A percentile compares a stretch with the other conserved stretches of the same genome.
phyloP scores from a whole-genome alignment of 257 asterid genomes.

The Salvia hispanica region DNA sequence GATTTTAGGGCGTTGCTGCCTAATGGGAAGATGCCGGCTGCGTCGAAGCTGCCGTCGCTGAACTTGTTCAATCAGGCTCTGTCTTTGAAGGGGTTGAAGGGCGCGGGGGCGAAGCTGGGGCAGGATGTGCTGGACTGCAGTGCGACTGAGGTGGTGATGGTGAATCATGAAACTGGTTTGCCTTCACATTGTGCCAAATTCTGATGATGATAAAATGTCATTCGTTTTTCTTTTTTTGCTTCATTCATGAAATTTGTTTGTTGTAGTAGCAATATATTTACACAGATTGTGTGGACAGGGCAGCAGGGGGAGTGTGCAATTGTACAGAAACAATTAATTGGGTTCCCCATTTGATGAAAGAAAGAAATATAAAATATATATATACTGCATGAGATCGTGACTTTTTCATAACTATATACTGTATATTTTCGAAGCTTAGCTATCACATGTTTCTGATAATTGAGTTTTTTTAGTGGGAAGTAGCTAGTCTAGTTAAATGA shows the following conservation, averaged over 20 bases:
- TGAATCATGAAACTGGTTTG: conserved; percentile 64
- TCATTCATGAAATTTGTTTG: conserved; percentile 23
- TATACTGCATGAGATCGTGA: conserved; percentile 1
- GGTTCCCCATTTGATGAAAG: neutral
- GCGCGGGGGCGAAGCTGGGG: conserved; percentile 82
- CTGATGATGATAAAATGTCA: conserved; percentile 27
- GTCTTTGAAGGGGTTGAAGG: conserved; percentile 80
- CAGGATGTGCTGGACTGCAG: conserved; percentile 78
- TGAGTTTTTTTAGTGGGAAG: too few species aligned
- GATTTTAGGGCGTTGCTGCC: conserved; percentile 69
- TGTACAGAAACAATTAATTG: conserved; percentile 29
- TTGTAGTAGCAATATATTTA: neutral
- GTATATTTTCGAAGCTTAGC: too few species aligned
- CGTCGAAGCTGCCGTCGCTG: conserved; percentile 74
- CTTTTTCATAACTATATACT: neutral
- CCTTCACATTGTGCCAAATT: conserved; percentile 84
- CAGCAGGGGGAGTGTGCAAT: conserved; percentile 7
- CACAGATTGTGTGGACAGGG: neutral
- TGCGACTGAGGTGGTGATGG: conserved; percentile 51
- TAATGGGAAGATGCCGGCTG: conserved; percentile 79
- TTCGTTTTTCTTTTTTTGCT: neutral
- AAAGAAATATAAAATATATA: neutral
- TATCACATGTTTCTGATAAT: too few species aligned
- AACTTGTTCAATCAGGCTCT: conserved; percentile 83
- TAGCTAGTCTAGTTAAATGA: too few species aligned